Conservation (phyloP, 208 protist genomes). For the Crithidia sp. region DNA sequence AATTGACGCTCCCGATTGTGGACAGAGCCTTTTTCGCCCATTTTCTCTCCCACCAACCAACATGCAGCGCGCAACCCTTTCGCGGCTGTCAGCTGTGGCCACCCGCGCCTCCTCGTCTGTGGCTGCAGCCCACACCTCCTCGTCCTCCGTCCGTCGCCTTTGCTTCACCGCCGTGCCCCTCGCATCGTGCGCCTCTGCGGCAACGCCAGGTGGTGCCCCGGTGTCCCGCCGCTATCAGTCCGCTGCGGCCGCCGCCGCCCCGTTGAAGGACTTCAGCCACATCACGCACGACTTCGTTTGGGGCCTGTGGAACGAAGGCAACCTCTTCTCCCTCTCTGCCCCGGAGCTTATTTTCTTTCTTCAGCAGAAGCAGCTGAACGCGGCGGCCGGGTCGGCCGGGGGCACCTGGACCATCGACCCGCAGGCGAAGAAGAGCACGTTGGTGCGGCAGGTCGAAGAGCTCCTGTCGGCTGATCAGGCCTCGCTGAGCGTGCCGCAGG, state of each 20-base stretch:
- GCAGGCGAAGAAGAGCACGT: conserved; percentile 78
- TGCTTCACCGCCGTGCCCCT: too few relatives aligned
- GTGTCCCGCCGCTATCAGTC: conserved; percentile 23
- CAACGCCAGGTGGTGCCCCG: neutral
- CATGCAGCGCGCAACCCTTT: too few relatives aligned
- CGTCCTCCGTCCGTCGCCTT: too few relatives aligned
- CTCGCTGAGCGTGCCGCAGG: conserved; percentile 37
- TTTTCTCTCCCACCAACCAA: too few relatives aligned
- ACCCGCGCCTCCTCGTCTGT: too few relatives aligned
- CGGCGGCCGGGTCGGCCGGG: neutral
- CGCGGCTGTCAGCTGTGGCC: too few relatives aligned
- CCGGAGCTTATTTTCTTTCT: conserved; percentile 82
- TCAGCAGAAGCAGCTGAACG: conserved; percentile 51
- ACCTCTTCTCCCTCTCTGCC: conserved; percentile 90
- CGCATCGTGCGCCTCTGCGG: neutral
- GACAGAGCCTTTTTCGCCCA: too few relatives aligned
- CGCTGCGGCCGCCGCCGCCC: conserved; percentile 6
- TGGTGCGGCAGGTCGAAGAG: conserved; percentile 90
- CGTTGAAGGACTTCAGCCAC: conserved; percentile 46
- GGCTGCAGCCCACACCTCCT: too few relatives aligned
- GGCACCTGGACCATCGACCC: conserved; percentile 24
- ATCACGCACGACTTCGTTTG: conserved; percentile 87
- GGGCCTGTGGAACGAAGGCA: conserved; percentile 93
- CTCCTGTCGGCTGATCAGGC: conserved; percentile 81
- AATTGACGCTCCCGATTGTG: too few relatives aligned